Evolutionary conservation across 2,329 filamentous ascomycete genomes (phyloP).

Genomic region (Aureobasidium melanogenum): DNA sequence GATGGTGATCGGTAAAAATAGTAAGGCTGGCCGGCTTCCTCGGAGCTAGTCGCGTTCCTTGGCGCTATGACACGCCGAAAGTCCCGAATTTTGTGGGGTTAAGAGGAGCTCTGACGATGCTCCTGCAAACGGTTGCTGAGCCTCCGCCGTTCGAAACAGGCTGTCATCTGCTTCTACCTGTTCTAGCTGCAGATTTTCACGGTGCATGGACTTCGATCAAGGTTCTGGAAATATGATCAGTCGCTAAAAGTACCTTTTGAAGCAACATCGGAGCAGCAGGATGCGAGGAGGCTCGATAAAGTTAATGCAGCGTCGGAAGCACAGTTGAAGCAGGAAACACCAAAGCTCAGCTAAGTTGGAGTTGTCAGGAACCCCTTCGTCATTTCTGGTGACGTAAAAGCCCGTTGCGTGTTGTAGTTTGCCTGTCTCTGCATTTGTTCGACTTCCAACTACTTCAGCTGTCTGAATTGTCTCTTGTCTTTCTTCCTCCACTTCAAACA

Average conservation of each 20-base stretch:
- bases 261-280: background rate
- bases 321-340: background rate
- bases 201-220: background rate
- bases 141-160: background rate
- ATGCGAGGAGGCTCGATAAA: background rate
- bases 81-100: constrained; percentile 4
- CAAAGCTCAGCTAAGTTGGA: background rate
- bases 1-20: background rate
- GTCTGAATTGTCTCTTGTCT: background rate
- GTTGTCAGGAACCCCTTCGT: background rate
- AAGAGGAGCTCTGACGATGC: background rate
- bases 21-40: background rate
- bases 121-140: background rate
- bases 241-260: background rate
- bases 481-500: background rate
- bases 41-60: background rate
- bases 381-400: constrained; percentile 3
- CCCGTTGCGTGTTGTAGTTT: constrained; percentile 1
- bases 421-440: background rate
- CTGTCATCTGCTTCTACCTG: background rate
- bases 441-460: background rate
- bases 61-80: background rate
- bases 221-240: background rate
- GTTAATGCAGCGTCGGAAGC: background rate
- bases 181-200: background rate